Conservation (phyloP, 2,329 filamentous ascomycete species). For the Tolypocladium sp. region DNA sequence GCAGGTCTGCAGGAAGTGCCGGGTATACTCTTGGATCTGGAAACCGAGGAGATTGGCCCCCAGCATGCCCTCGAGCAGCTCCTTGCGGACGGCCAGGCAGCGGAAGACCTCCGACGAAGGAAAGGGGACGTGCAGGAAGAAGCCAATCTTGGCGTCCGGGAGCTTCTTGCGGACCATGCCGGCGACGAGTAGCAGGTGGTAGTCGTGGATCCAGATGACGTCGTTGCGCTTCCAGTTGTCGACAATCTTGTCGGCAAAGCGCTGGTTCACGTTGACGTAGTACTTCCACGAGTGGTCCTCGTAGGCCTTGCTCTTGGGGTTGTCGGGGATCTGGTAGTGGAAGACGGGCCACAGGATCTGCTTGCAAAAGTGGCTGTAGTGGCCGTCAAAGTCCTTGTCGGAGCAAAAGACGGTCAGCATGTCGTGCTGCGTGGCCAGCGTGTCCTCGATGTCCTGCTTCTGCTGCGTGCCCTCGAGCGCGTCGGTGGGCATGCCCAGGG, state of each 20-base stretch:
- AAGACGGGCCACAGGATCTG: slow-evolving; percentile 97
- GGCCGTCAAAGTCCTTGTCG: slow-evolving; percentile 88
- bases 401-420: slow-evolving; percentile 77
- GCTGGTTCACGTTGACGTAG: slow-evolving; percentile 87
- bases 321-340: slow-evolving; percentile 96
- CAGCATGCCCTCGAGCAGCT: slow-evolving; percentile 85
- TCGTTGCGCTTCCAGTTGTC: slow-evolving; percentile 91
- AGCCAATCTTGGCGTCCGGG: slow-evolving; percentile 89
- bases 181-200: slow-evolving; percentile 84
- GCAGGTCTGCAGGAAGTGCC: slow-evolving; percentile 93
- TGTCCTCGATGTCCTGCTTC: slow-evolving; percentile 76
- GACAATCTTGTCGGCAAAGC: slow-evolving; percentile 83
- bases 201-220: slow-evolving; percentile 91
- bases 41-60: slow-evolving; percentile 90
- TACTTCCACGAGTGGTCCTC: slow-evolving; percentile 95
- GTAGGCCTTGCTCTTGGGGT: slow-evolving; percentile 96
- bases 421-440: slow-evolving; percentile 68
- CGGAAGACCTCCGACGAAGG: slow-evolving; percentile 94
- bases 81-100: slow-evolving; percentile 76
- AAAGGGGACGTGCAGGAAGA: slow-evolving; percentile 92
- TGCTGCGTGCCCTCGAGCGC: slow-evolving; percentile 64
- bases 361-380: slow-evolving; percentile 95
- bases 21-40: slow-evolving; percentile 85
- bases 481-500: slow-evolving; percentile 89
- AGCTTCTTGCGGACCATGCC: slow-evolving; percentile 82